Conservation (phyloP, 768 basidiomycete species). For the Cyclocybe aegerita region DNA sequence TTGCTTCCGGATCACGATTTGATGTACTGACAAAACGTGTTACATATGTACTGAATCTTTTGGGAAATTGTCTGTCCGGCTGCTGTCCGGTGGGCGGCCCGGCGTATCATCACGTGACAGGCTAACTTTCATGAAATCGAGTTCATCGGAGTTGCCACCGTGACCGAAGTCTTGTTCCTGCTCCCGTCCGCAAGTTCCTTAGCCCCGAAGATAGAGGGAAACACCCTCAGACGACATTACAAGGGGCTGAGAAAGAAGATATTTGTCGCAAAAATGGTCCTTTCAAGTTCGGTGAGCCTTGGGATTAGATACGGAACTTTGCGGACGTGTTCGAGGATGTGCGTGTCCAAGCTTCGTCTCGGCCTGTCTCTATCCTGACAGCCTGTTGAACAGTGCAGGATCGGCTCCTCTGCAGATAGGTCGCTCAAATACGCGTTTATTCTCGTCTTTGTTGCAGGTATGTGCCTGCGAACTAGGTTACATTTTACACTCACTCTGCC, state of each 20-base stretch:
- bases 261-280: conserved; percentile 12
- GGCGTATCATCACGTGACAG: too few species aligned
- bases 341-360: neutral
- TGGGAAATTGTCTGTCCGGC: too few species aligned
- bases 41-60: too few species aligned
- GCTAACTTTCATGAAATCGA: too few species aligned
- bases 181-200: too few species aligned
- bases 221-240: neutral
- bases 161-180: too few species aligned
- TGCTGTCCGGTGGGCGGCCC: too few species aligned
- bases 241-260: neutral
- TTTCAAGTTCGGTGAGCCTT: conserved; percentile 15
- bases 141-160: too few species aligned
- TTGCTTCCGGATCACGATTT: too few species aligned
- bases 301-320: conserved; percentile 9
- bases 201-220: neutral
- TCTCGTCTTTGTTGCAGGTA: conserved; percentile 21
- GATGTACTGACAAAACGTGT: too few species aligned
- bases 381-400: neutral
- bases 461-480: neutral
- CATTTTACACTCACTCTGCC: neutral
- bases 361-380: too few species aligned
- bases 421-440: conserved; percentile 13
- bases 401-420: neutral
- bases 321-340: conserved; percentile 7